A percentile compares a stretch with the other conserved stretches of the same genome.
phyloP scores from a whole-genome alignment of 1,284 basidiomycete species.

The Veloporphyrellus conicus region DNA sequence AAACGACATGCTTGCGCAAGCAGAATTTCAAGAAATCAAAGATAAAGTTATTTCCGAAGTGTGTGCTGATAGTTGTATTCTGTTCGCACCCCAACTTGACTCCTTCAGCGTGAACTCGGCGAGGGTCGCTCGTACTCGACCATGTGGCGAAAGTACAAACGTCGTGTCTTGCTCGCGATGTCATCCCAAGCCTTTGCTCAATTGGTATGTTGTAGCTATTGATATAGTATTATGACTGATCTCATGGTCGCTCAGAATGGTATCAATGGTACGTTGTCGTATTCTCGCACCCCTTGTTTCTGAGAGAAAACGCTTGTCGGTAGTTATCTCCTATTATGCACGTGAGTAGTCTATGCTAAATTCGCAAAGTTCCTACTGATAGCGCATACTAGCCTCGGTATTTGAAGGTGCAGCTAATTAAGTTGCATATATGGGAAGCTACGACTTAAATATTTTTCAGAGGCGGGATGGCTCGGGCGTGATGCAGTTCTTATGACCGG shows the following conservation, averaged over 20 bases:
- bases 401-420: conserved; percentile 63
- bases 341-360: conserved; percentile 48
- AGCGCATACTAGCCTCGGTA: conserved; percentile 53
- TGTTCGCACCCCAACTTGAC: neutral
- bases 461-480: conserved; percentile 96
- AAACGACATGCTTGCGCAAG: conserved; percentile 67
- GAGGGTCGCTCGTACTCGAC: conserved; percentile 77
- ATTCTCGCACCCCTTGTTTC: conserved; percentile 2
- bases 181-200: conserved; percentile 96
- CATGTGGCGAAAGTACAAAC: conserved; percentile 88
- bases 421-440: neutral
- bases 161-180: conserved; percentile 93
- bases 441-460: conserved; percentile 41
- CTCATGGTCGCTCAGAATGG: conserved; percentile 58
- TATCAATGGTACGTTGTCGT: conserved; percentile 66
- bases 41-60: conserved; percentile 83
- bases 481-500: conserved; percentile 97
- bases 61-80: conserved; percentile 17
- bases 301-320: conserved; percentile 10
- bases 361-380: conserved; percentile 13
- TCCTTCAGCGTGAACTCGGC: conserved; percentile 59
- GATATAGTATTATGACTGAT: conserved; percentile 3
- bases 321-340: conserved; percentile 93
- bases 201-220: conserved; percentile 47
- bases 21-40: conserved; percentile 92